Base-by-base conservation (phyloP, 2,329 filamentous ascomycete species). In the Pestalotiopsis sp. region DNA sequence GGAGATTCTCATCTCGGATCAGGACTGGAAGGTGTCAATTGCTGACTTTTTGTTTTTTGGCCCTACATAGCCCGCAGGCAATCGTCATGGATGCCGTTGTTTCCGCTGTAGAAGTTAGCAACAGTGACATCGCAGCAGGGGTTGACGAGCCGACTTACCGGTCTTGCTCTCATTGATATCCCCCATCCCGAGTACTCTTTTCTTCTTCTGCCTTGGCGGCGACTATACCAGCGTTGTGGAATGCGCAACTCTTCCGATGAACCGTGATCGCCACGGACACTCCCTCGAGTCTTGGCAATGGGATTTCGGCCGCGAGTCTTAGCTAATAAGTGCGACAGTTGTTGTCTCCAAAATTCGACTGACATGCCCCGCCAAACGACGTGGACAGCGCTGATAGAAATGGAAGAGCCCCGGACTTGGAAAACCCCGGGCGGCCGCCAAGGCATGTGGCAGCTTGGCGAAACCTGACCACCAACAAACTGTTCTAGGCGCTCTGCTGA, bases 11-110 rank as follows among this genome's bases (percentile, higher is more conserved):
- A 58, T 58, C 17, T 38, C 20, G 14, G 23, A 12, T 59, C 11
- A 12, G 9, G 23, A 25, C 9, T 9, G 14, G 45, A 52, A n/a
- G 45, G n/a, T n/a, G 17, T n/a, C 17, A 6, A 25, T 57, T 49
- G 31, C 63, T 65, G 17, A 65, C 67, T 59, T 68, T 65, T 31
- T 61, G 57, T 38, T 65, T 68, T 14, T 65, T 68, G 9, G 62
- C 25, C n/a, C 66, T 31, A 59, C 66, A 67, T 4, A 64, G 59
- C 23, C 62, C 66, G n/a, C 66, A 67, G 41, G 66, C 66, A 17
- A 67, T 67, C 12, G 45, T 52, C 45, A 52, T 52, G n/a, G 66
- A 36, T 9, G 39, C 65, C 20, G 57, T 59, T 13, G 65, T 49
- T 59, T 66, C 64, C 52, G 31, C 52, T 66, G n/a, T 17, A 20